These are phyloP conservation scores for Cucurbita pepo DNA, from an alignment of 306 rosid species.

Conservation along the genomic window DNA sequence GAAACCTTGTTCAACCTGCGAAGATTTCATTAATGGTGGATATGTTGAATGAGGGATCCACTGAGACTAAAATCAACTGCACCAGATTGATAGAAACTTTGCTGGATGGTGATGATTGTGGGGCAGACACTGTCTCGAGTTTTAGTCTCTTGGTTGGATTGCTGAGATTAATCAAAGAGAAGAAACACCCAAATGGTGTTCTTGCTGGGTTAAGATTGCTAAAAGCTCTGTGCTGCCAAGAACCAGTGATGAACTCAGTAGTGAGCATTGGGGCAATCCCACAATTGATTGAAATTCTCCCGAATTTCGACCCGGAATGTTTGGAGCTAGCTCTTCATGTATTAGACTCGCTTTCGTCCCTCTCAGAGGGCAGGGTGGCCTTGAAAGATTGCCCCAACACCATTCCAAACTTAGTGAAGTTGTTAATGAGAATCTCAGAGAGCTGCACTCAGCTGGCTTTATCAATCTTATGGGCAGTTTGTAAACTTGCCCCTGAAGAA, in stretches of 20 bases:
- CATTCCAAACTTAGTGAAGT: conserved; percentile 40
- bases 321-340: conserved; percentile 41
- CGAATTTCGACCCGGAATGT: conserved; percentile 31
- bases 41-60: conserved; percentile 66
- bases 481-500: conserved; percentile 58
- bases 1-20: conserved; percentile 36
- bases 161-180: conserved; percentile 50
- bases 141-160: conserved; percentile 62
- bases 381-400: conserved; percentile 51
- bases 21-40: conserved; percentile 62
- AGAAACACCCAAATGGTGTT: conserved; percentile 41
- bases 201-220: conserved; percentile 41
- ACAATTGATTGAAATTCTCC: conserved; percentile 48
- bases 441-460: conserved; percentile 49
- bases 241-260: conserved; percentile 28
- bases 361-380: conserved; percentile 51
- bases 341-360: conserved; percentile 40
- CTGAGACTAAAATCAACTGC: conserved; percentile 66
- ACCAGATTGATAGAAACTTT: conserved; percentile 41
- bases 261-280: conserved; percentile 47
- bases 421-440: conserved; percentile 73
- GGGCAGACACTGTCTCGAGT: conserved; percentile 30
- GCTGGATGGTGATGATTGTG: conserved; percentile 28
- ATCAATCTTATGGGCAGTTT: conserved; percentile 60
- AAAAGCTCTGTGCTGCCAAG: conserved; percentile 27